Conservation (phyloP, 2,329 filamentous ascomycete genomes). For the Exophiala phaeomuriformis region DNA sequence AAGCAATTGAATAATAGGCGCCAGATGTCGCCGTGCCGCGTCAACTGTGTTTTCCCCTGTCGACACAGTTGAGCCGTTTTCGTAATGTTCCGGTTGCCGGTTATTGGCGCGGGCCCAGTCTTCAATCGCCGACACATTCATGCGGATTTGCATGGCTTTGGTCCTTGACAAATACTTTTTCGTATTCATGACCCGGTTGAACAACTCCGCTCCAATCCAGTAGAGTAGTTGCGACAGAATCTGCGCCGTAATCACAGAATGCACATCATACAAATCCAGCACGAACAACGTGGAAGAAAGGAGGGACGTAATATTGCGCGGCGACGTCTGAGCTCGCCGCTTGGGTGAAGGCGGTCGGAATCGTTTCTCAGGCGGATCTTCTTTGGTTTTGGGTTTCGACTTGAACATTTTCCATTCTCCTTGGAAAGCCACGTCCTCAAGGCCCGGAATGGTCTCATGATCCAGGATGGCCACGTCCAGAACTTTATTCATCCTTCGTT, state of each 20-base stretch:
- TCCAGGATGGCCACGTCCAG: constrained; percentile 90
- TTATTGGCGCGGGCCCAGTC: constrained; percentile 96
- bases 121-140: constrained; percentile 93
- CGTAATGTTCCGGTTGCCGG: constrained; percentile 87
- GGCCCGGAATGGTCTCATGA: constrained; percentile 94
- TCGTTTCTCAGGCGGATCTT: constrained; percentile 78
- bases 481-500: constrained; percentile 92
- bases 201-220: constrained; percentile 92
- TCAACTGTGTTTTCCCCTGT: constrained; percentile 84
- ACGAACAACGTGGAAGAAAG: constrained; percentile 95
- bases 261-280: constrained; percentile 95
- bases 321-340: constrained; percentile 81
- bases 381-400: constrained; percentile 79
- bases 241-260: constrained; percentile 90
- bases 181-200: constrained; percentile 97
- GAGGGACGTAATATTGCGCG: constrained; percentile 89
- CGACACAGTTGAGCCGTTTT: constrained; percentile 78
- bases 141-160: constrained; percentile 98
- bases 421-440: constrained; percentile 94
- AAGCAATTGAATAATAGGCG: constrained; percentile 83
- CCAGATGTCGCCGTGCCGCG: constrained; percentile 72
- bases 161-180: constrained; percentile 89
- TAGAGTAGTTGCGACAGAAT: constrained; percentile 89
- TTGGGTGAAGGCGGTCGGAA: constrained; percentile 91
- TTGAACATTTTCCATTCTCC: constrained; percentile 99